phyloP scores from a whole-genome alignment of 108 stramenopile species.

The Discostella pseudostelligera region DNA sequence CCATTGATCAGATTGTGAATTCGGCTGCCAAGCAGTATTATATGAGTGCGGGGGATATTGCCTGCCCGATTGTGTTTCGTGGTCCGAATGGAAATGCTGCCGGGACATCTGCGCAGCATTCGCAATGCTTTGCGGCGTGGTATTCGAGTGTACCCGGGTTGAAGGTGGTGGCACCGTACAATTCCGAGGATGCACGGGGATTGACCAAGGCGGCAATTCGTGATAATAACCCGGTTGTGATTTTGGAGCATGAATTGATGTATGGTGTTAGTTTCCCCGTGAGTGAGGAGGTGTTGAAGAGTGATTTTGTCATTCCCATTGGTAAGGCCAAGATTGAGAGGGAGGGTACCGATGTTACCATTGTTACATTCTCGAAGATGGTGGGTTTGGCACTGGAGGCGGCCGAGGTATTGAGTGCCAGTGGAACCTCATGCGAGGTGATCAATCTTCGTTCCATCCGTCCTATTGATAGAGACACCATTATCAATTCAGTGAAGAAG shows the following conservation, averaged over 20 bases:
- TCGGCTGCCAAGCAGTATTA: slow-evolving; percentile 98
- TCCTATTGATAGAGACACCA: slow-evolving; percentile 94
- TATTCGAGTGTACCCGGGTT: slow-evolving; percentile 88
- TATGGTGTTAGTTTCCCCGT: slow-evolving; percentile 95
- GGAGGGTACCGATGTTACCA: slow-evolving; percentile 94
- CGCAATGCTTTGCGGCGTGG: slow-evolving; percentile 99
- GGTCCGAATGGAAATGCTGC: slow-evolving; percentile 98
- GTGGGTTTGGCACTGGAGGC: slow-evolving; percentile 93
- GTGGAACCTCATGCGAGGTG: slow-evolving; percentile 90
- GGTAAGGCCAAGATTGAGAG: slow-evolving; percentile 91
- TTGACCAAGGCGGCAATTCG: slow-evolving; percentile 99
- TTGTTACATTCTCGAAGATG: slow-evolving; percentile 91
- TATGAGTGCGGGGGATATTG: slow-evolving; percentile 95
- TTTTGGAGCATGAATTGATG: slow-evolving; percentile 98
- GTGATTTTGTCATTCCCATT: slow-evolving; percentile 90
- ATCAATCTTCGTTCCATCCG: slow-evolving; percentile 95
- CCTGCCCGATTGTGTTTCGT: slow-evolving; percentile 97
- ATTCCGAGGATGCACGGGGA: slow-evolving; percentile 96
- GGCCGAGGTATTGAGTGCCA: slow-evolving; percentile 78
- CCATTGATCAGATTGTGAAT: slow-evolving; percentile 98
- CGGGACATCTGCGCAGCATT: slow-evolving; percentile 98
- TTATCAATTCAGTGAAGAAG: slow-evolving; percentile 94
- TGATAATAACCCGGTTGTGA: slow-evolving; percentile 97
- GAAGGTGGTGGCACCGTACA: slow-evolving; percentile 96
- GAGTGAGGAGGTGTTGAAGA: slow-evolving; percentile 87